Evolutionary conservation across 129 eudicot genomes (phyloP), one percentile per base, ranked within the genome.

Genomic region (Glebionis coronaria): DNA sequence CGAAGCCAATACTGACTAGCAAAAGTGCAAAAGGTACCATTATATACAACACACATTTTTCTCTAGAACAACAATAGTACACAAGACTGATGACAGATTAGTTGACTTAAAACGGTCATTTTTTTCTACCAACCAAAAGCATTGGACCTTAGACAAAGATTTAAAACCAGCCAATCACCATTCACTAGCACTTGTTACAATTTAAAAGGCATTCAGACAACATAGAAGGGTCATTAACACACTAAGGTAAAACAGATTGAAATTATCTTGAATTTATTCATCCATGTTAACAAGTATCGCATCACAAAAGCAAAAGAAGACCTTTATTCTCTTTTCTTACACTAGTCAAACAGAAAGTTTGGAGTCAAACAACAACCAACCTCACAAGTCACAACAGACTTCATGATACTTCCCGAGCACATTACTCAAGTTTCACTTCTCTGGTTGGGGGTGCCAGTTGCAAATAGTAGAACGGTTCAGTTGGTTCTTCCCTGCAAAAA

Each of bases 401-500:
- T 19, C 15, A 60, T 35, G 28, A 44, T 57, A 62, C 51, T 38
- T 35, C 52, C 20, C 9, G 0, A 62, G 15, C 67, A 62, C 35
- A 55, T 19, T 53, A 85, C 80, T 86, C 93, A 0, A 86, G 88
- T 59, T 86, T 86, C 52, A 81, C 85, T 78, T 89, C 93, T 84
- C 90, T 81, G 16, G 79, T 80, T 7, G 93, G 99, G 29, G 99
- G 99, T 42, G 91, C 90, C 61, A 93, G 63, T 16, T 93, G 87
- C 84, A 93, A 84, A 79, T 88, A 88, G 81, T 44, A 62, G 75
- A 93, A 93, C 13, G 98, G 96, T 70, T 82, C 88, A 3, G 88
- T 89, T 45, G 99, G 99, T 71, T 93, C 99, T 65, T 93, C 99
- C 86, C 99, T 93, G 90, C 76, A 82, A 59, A 61, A 56, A 35